phyloP scores from a whole-genome alignment of 768 basidiomycete genomes.

The Amanita molliuscula region DNA sequence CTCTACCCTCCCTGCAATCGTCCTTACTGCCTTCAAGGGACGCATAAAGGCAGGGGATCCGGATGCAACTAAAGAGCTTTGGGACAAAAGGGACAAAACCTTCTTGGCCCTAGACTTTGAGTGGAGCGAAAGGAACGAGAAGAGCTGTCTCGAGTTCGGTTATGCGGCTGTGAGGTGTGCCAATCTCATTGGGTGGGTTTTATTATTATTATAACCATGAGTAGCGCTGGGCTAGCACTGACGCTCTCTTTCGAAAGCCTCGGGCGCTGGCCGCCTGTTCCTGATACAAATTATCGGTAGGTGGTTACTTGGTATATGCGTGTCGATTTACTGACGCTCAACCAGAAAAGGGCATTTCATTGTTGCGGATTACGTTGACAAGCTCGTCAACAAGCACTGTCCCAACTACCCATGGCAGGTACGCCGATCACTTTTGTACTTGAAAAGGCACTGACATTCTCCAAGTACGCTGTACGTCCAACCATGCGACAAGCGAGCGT shows the following conservation, averaged over 20 bases:
- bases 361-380: conserved; percentile 59
- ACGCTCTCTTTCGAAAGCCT: conserved; percentile 25
- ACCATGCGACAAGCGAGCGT: neutral
- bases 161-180: conserved; percentile 73
- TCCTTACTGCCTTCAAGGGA: conserved; percentile 52
- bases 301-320: conserved; percentile 9
- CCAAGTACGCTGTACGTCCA: conserved; percentile 53
- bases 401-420: conserved; percentile 71
- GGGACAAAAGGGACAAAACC: conserved; percentile 61
- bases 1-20: conserved; percentile 59
- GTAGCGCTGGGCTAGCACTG: neutral
- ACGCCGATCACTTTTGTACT: conserved; percentile 15
- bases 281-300: conserved; percentile 70
- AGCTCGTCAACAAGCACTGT: conserved; percentile 47
- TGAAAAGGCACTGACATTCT: neutral
- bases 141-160: conserved; percentile 68
- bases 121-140: conserved; percentile 62
- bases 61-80: conserved; percentile 51
- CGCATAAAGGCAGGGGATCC: conserved; percentile 62
- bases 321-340: conserved; percentile 6
- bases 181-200: conserved; percentile 56
- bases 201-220: too few relatives aligned
- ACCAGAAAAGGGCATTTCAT: conserved; percentile 65
- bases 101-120: conserved; percentile 72
- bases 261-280: conserved; percentile 69